These are phyloP conservation scores for Hanseniaspora gamundiae DNA, from an alignment of 1,139 yeast species.

Conservation along the genomic window DNA sequence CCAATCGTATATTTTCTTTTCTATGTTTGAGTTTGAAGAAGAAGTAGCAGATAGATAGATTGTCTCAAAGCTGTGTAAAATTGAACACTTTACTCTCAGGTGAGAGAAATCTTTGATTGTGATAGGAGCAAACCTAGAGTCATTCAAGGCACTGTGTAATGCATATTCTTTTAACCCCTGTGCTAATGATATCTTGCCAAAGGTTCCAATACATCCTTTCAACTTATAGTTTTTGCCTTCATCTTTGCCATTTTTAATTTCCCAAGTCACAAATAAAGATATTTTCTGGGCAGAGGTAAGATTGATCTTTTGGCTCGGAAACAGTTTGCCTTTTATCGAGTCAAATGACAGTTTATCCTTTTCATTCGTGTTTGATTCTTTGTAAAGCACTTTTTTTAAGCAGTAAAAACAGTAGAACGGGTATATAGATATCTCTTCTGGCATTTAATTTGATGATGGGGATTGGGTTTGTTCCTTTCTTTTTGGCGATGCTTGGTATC, in stretches of 20 bases:
- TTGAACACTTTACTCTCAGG: slow-evolving; percentile 31
- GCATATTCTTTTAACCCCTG: slow-evolving; percentile 55
- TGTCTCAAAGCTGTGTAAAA: slow-evolving; percentile 17
- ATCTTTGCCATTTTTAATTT: slow-evolving; percentile 25
- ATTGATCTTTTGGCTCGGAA: slow-evolving; percentile 10
- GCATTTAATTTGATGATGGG: too few relatives aligned
- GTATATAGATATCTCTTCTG: background rate
- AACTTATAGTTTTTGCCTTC: slow-evolving; percentile 28
- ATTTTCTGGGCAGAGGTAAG: slow-evolving; percentile 16
- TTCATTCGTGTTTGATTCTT: background rate
- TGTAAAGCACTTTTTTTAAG: background rate
- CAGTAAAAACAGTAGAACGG: slow-evolving; percentile 6
- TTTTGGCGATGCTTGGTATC: background rate
- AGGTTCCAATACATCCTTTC: slow-evolving; percentile 93
- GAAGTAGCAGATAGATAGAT: background rate
- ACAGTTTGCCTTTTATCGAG: slow-evolving; percentile 11
- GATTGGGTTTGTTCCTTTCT: background rate
- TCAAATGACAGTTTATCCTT: slow-evolving; percentile 8
- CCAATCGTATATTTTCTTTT: slow-evolving; percentile 47
- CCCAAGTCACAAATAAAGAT: slow-evolving; percentile 87
- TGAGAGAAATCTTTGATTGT: slow-evolving; percentile 37
- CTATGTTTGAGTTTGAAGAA: background rate
- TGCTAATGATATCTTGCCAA: slow-evolving; percentile 36
- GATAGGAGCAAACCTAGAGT: slow-evolving; percentile 68
- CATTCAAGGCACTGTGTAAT: slow-evolving; percentile 60